Evolutionary conservation across 2,329 filamentous ascomycete genomes (phyloP), one percentile per base, ranked within the genome.

Genomic region (Stachybotrys chartarum): DNA sequence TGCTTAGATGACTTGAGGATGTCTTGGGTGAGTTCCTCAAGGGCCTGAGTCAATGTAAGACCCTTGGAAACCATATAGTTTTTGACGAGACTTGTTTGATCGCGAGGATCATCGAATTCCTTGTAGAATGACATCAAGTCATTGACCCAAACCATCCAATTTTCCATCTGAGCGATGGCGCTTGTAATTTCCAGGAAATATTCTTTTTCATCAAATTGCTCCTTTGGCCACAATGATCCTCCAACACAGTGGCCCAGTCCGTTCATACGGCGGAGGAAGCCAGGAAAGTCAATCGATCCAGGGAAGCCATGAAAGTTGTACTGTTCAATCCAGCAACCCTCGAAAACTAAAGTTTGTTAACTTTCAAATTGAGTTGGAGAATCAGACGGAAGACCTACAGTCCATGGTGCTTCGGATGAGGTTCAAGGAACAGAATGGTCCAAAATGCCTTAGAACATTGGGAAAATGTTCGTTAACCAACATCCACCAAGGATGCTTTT

Each of bases 121-220:
- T 63, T 62, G 55, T 62, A 63, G 54, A 60, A 62, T 17, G 61
- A 63, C 18, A 62, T 49, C 24, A 63, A 49, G 47, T 63, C 61
- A 31, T 62, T 63, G 49, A 57, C 55, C 55, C 54, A 58, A 2
- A 59, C 56, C 57, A 63, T 58, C 57, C 56, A 59, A 52, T 57
- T 57, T 44, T 63, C 61, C 44, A 63, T 59, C 53, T 59, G 57
- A 16, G 58, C 53, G 30, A 62, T 50, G 31, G 57, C 57, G 6
- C 54, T 57, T 16, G 59, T 59, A 24, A 63, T 59, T 48, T 63
- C 60, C 0, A 47, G n/a, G 18, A 61, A 61, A 48, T 56, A 52
- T 17, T 49, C 32, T 16, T 59, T 17, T 51, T 63, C 59, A 44
- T 63, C 55, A 48, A 59, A 57, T 3, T 49, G 45, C 10, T 51